phyloP scores from a whole-genome alignment of 306 rosid genomes.

The Dalbergia oliveri region DNA sequence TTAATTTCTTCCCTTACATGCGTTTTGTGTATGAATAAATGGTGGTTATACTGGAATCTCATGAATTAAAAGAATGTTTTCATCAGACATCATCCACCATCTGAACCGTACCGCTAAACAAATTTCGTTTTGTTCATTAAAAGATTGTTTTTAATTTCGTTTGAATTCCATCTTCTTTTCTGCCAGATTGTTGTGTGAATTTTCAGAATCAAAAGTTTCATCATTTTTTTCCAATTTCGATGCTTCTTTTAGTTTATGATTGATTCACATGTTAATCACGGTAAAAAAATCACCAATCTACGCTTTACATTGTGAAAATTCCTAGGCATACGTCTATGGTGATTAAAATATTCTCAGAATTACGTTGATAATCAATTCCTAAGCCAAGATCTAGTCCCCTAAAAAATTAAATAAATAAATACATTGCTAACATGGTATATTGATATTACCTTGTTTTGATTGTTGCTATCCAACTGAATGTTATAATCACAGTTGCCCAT shows the following conservation, averaged over 20 bases:
- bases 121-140: background rate
- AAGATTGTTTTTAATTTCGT: too few relatives aligned
- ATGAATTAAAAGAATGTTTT: too few relatives aligned
- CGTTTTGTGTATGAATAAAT: too few relatives aligned
- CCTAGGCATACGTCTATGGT: background rate
- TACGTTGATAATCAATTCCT: background rate
- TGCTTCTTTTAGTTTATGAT: background rate
- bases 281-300: background rate
- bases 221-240: too few relatives aligned
- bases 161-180: background rate
- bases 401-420: background rate
- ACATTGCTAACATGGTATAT: background rate
- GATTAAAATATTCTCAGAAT: background rate
- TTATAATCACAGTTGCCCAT: conserved; percentile 1
- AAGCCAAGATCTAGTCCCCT: background rate
- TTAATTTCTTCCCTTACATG: too few relatives aligned
- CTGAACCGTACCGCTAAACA: too few relatives aligned
- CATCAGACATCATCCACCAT: too few relatives aligned
- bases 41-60: too few relatives aligned
- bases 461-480: background rate
- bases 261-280: background rate
- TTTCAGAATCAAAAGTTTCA: background rate
- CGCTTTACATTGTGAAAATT: background rate
- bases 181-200: background rate
- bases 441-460: too few relatives aligned